A percentile compares a stretch with the other conserved stretches of the same genome.
These are phyloP conservation scores for Nemania sp. DNA, from an alignment of 2,329 filamentous ascomycete species.

Conservation along the genomic window DNA sequence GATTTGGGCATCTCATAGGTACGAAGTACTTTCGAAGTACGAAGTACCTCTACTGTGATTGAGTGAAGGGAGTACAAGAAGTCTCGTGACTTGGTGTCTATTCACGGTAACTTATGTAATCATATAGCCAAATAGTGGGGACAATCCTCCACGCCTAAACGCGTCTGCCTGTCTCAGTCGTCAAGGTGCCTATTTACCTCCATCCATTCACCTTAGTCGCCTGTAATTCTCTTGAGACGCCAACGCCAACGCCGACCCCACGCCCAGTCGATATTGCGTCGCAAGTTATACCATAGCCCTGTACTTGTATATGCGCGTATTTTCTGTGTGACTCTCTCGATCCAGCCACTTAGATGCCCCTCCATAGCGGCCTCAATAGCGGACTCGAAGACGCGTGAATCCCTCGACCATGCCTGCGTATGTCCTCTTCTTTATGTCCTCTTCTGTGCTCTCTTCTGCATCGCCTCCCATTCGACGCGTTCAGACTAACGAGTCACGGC, in stretches of 20 bases:
- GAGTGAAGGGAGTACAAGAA: conserved; percentile 3
- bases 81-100: conserved; percentile 35
- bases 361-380: neutral
- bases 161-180: too few relatives aligned
- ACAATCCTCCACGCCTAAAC: neutral
- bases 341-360: conserved; percentile 12
- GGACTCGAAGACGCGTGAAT: conserved; percentile 4
- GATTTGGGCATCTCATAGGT: too few relatives aligned
- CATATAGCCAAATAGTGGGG: neutral
- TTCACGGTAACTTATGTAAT: conserved; percentile 29
- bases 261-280: conserved; percentile 1
- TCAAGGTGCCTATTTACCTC: too few relatives aligned
- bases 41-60: too few relatives aligned
- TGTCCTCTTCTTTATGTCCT: conserved; percentile 17
- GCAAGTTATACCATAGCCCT: neutral
- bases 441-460: neutral
- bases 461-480: conserved; percentile 22
- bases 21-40: too few relatives aligned
- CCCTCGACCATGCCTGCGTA: conserved; percentile 39
- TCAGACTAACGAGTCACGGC: conserved; percentile 22
- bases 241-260: neutral
- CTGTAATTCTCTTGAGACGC: neutral
- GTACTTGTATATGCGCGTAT: neutral
- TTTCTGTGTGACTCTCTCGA: neutral
- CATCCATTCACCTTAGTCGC: neutral